Base-by-base conservation (phyloP, 2,329 filamentous ascomycete genomes). In the Claviceps purpurea region DNA sequence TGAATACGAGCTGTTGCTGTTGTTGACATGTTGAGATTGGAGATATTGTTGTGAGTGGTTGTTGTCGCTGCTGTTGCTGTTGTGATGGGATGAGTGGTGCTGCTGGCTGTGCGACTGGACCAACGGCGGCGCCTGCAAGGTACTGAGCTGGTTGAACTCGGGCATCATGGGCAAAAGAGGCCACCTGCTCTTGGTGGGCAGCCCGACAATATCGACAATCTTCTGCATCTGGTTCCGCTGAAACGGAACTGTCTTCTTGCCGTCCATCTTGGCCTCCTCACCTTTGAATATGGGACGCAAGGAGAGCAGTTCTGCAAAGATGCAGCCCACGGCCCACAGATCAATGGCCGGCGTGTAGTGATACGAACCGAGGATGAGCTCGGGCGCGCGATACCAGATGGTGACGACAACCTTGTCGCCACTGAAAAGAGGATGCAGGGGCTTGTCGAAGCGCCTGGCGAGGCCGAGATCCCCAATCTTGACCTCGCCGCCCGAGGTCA, bases 191-290 rank as follows among this genome's bases (percentile, higher is more conserved):
- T 91, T 91, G 6, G 80, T 88, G 0, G 93, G 93, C 58, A 95
- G 72, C 34, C 93, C 93, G 73, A 98, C 84, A 56, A 98, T 89
- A 64, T 98, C 93, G 40, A 95, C 88, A 60, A 98, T 98, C 70
- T 95, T 96, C 64, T 93, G 89, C 91, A 98, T 97, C 70, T 98
- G 93, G 62, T 96, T 96, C 14, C 90, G 81, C 68, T 98, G 93
- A 60, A 98, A 98, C 0, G 93, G 93, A 0, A 97, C 90, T 0
- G 87, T 93, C 71, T 97, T 97, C 69, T 98, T 98, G 60, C 81
- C 87, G 68, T 98, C 93, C 86, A 97, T 96, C 70, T 98, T 98
- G 16, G 93, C 93, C 68, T 98, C 93, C 64, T 98, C 93, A 0
- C 93, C 93, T 65, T 98, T 98, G 68, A 98, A 98, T 51, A 98